These are phyloP conservation scores for Hypholoma sublateritium DNA, from an alignment of 768 basidiomycete species.

Conservation along the genomic window DNA sequence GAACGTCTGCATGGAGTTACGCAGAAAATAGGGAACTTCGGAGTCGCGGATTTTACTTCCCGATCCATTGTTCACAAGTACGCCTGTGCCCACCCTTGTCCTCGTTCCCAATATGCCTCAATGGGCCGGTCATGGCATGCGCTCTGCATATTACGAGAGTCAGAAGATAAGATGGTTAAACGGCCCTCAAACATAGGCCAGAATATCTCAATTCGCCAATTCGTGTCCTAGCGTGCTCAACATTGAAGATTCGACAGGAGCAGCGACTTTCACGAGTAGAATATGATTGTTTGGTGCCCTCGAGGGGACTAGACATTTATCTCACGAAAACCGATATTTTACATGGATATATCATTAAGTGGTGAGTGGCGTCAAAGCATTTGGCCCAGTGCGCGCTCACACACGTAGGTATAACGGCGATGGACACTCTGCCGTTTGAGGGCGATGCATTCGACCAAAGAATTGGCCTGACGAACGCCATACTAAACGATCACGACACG, in stretches of 20 bases:
- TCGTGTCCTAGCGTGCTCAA: not conserved
- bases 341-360: too few species aligned
- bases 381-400: too few species aligned
- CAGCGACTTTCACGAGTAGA: too few species aligned
- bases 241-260: too few species aligned
- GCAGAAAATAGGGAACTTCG: too few species aligned
- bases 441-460: conserved; percentile 11
- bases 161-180: not conserved
- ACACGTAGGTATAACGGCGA: not conserved
- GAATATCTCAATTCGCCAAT: not conserved
- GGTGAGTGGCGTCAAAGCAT: too few species aligned
- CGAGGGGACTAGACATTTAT: too few species aligned
- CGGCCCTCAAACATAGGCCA: not conserved
- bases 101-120: not conserved
- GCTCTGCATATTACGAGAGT: conserved; percentile 1
- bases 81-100: not conserved
- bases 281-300: too few species aligned
- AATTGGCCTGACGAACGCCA: conserved; percentile 9
- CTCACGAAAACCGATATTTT: too few species aligned
- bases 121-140: not conserved
- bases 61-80: not conserved
- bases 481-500: conserved; percentile 4
- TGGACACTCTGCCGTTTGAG: conserved; percentile 1
- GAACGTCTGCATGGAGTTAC: not conserved
- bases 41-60: not conserved